These are phyloP conservation scores for Penicillium sp. DNA, from an alignment of 2,329 filamentous ascomycete species.

Conservation along the genomic window DNA sequence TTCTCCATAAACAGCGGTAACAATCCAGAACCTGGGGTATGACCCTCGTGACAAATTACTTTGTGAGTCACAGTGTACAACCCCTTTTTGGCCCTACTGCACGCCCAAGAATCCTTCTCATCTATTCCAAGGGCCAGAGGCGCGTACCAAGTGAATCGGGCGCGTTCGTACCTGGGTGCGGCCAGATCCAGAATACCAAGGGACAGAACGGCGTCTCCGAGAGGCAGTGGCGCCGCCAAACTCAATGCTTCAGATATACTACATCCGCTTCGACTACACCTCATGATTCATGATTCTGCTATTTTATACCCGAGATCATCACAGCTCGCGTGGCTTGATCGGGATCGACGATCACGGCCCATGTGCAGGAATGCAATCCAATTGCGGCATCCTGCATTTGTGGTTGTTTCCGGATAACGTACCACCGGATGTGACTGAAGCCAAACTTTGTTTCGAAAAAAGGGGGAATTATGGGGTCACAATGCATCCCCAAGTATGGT, in stretches of 20 bases:
- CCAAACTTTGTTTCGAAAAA: conserved; percentile 11
- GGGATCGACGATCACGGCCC: conserved; percentile 17
- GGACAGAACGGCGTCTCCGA: conserved; percentile 1
- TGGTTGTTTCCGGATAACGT: conserved; percentile 20
- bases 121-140: neutral
- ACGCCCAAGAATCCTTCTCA: neutral
- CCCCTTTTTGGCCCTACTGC: neutral
- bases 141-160: neutral
- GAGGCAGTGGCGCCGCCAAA: conserved; percentile 2
- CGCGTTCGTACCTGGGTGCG: neutral
- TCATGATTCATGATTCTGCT: neutral
- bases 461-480: neutral
- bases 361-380: conserved; percentile 14
- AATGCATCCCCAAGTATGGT: conserved; percentile 3
- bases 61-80: neutral
- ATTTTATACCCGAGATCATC: neutral
- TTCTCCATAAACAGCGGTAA: neutral
- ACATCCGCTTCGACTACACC: neutral
- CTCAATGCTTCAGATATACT: neutral
- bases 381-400: neutral
- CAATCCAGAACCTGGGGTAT: neutral
- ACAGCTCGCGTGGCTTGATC: conserved; percentile 17
- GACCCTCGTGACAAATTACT: neutral
- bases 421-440: conserved; percentile 8
- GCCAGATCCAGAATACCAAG: neutral